Percentiles rank a stretch among this genome's conserved stretches.
These are phyloP conservation scores for Penicillium desertorum DNA, from an alignment of 495 filamentous ascomycete species.

Conservation along the genomic window DNA sequence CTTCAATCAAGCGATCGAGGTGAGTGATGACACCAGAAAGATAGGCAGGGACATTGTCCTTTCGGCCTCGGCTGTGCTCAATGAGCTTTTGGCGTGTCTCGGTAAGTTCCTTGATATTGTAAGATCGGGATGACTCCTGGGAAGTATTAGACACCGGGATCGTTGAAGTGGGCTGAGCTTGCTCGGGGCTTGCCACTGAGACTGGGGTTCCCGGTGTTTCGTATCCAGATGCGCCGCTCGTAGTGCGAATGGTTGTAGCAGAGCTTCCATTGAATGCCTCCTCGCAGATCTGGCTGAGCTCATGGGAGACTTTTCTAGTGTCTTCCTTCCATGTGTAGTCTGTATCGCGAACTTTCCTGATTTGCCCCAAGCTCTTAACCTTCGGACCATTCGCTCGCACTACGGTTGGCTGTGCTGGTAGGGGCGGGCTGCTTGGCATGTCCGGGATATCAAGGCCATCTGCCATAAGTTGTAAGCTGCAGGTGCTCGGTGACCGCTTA, in stretches of 20 bases:
- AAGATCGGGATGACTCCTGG: conserved; percentile 32
- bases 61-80: conserved; percentile 41
- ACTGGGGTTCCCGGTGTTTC: conserved; percentile 56
- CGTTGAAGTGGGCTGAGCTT: conserved; percentile 17
- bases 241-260: conserved; percentile 48
- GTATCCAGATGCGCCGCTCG: conserved; percentile 42
- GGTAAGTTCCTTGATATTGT: conserved; percentile 51
- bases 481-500: conserved; percentile 30
- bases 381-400: conserved; percentile 35
- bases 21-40: conserved; percentile 61
- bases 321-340: conserved; percentile 59
- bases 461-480: conserved; percentile 30
- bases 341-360: conserved; percentile 43
- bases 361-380: conserved; percentile 27
- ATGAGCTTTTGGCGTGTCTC: conserved; percentile 58
- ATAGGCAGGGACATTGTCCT: conserved; percentile 43
- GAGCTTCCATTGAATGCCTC: conserved; percentile 81
- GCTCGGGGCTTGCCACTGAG: conserved; percentile 37
- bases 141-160: conserved; percentile 5
- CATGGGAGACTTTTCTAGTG: conserved; percentile 62
- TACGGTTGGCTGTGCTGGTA: conserved; percentile 44
- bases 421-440: conserved; percentile 34
- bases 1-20: conserved; percentile 60
- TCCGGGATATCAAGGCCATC: conserved; percentile 22
- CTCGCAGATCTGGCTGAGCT: conserved; percentile 67